Percentiles rank a stretch among this genome's conserved stretches.
Conservation (phyloP, 1,139 yeast species). For the Magnusiomyces tetraspermus region DNA sequence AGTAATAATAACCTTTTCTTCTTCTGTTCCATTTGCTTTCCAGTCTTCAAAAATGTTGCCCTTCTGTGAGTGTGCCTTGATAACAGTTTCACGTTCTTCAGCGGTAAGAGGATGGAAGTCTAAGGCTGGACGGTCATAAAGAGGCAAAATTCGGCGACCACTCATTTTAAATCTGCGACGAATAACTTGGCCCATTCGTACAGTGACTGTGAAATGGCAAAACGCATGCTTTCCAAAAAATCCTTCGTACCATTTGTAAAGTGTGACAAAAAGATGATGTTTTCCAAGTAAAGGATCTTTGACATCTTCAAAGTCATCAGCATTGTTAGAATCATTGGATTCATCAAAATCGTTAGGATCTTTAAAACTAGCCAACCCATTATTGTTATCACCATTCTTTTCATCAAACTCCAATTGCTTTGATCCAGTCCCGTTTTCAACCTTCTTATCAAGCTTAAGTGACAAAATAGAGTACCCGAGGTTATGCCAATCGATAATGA, state of each 20-base stretch:
- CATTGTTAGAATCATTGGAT: too few relatives aligned
- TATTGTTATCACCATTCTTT: background rate
- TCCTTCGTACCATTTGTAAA: constrained; percentile 39
- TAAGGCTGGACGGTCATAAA: constrained; percentile 39
- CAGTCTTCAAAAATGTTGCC: constrained; percentile 37
- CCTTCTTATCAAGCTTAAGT: constrained; percentile 38
- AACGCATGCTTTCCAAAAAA: constrained; percentile 53
- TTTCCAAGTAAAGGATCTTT: constrained; percentile 20
- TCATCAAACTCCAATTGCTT: too few relatives aligned
- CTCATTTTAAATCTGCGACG: constrained; percentile 45
- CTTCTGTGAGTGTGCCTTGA: constrained; percentile 26
- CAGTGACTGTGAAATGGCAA: constrained; percentile 72
- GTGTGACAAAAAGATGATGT: constrained; percentile 52
- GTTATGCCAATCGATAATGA: constrained; percentile 95
- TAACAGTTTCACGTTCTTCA: constrained; percentile 32
- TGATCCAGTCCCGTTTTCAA: background rate
- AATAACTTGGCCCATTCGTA: constrained; percentile 58
- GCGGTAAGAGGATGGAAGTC: constrained; percentile 49
- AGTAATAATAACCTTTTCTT: constrained; percentile 60
- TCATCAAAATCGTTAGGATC: too few relatives aligned
- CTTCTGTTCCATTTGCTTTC: constrained; percentile 19
- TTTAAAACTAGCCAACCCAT: too few relatives aligned
- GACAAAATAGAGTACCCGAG: constrained; percentile 78
- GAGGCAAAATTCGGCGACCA: constrained; percentile 33
- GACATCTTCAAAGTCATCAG: background rate